Evolutionary conservation across 352 stramenopile species (phyloP).

Genomic region (Pythium guiyangense): DNA sequence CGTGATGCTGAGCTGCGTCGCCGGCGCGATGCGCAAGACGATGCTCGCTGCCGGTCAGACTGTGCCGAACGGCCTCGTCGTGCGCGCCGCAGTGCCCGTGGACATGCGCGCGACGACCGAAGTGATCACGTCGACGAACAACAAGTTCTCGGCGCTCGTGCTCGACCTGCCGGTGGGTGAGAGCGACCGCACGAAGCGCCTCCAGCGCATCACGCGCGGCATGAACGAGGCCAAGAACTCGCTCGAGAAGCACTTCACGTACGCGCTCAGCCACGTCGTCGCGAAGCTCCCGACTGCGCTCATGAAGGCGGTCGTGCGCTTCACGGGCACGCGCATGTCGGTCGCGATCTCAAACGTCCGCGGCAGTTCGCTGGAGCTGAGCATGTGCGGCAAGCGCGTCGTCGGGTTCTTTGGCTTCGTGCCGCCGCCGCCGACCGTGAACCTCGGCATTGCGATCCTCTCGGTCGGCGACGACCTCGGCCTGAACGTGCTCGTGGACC

Average conservation of each 20-base stretch:
- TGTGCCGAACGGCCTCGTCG: conserved; percentile 39
- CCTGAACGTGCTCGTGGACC: conserved; percentile 72
- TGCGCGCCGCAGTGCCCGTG: conserved; percentile 71
- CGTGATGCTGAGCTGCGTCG: conserved; percentile 75
- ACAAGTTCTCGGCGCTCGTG: conserved; percentile 76
- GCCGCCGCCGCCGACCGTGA: conserved; percentile 72
- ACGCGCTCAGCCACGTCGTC: conserved; percentile 48
- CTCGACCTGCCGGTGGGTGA: conserved; percentile 71
- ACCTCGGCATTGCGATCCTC: conserved; percentile 70
- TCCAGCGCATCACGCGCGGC: conserved; percentile 34
- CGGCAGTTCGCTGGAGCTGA: conserved; percentile 41
- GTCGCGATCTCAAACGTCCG: conserved; percentile 73
- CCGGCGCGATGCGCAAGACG: conserved; percentile 67
- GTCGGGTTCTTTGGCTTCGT: conserved; percentile 71
- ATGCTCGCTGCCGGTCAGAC: conserved; percentile 34
- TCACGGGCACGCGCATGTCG: conserved; percentile 48
- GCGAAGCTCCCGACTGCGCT: conserved; percentile 47
- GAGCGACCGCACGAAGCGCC: conserved; percentile 38
- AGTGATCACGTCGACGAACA: conserved; percentile 52
- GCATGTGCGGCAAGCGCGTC: conserved; percentile 47
- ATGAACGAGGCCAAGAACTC: conserved; percentile 82
- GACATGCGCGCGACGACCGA: conserved; percentile 74
- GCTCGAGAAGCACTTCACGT: conserved; percentile 75
- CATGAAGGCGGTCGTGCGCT: conserved; percentile 51
- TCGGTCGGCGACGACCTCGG: conserved; percentile 67